Evolutionary conservation across 345 rosid species (phyloP).

Genomic region (Eucalyptus marginata): DNA sequence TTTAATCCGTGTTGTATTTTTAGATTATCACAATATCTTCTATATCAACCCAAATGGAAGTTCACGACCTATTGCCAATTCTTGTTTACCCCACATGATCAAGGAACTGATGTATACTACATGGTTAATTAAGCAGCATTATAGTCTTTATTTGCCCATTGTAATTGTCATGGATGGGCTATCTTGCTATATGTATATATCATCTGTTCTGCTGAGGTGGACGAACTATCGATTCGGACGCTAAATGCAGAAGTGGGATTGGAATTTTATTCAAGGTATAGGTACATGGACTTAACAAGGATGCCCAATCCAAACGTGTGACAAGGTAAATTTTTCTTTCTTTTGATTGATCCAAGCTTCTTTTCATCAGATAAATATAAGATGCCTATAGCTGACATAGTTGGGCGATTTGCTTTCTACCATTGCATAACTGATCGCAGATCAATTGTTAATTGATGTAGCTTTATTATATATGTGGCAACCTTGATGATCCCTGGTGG

Average conservation of each 20-base stretch:
- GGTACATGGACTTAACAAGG: background rate
- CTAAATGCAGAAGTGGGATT: background rate
- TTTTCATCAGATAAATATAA: background rate
- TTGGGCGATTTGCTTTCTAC: background rate
- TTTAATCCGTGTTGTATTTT: background rate
- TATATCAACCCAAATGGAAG: background rate
- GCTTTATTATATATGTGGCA: background rate
- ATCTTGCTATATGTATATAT: background rate
- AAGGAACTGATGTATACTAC: background rate
- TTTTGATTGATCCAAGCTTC: background rate
- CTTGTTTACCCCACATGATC: background rate
- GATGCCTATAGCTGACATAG: background rate
- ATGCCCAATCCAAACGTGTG: background rate
- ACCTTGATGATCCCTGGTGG: background rate
- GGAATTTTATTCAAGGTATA: background rate
- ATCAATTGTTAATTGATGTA: background rate
- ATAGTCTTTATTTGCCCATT: background rate
- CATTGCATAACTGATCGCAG: background rate
- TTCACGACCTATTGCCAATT: background rate
- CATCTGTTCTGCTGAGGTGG: background rate
- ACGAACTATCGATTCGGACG: background rate
- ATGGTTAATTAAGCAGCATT: background rate
- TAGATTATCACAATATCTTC: background rate
- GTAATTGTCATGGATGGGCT: background rate
- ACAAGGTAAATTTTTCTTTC: background rate